These are phyloP conservation scores for Gleditsia sinensis DNA, from an alignment of 306 rosid species.

Conservation along the genomic window DNA sequence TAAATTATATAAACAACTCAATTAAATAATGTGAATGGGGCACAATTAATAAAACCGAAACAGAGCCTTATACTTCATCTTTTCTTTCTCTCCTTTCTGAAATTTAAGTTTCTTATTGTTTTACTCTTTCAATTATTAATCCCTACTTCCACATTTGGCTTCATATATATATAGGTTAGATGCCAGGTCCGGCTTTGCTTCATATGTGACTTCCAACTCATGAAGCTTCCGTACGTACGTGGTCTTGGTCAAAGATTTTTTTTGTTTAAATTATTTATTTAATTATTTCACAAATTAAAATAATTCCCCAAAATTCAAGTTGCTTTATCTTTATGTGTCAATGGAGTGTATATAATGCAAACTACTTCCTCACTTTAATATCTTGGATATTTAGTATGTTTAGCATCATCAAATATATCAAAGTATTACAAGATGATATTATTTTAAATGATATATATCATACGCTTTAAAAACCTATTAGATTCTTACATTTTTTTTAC, in stretches of 20 bases:
- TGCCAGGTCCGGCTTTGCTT: conserved; percentile 33
- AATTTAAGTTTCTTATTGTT: neutral
- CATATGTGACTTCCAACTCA: neutral
- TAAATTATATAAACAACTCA: neutral
- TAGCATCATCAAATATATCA: too few species aligned
- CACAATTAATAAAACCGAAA: too few species aligned
- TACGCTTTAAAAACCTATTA: too few species aligned
- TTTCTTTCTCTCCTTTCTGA: too few species aligned
- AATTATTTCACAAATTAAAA: neutral
- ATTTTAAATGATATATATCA: too few species aligned
- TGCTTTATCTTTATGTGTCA: neutral
- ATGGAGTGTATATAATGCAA: neutral
- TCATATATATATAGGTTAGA: neutral
- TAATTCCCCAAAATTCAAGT: neutral
- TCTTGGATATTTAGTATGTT: too few species aligned
- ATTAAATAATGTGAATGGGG: too few species aligned
- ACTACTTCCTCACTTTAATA: too few species aligned
- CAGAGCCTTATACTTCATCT: neutral
- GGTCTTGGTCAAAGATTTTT: neutral
- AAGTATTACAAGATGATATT: too few species aligned
- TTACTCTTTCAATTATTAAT: neutral
- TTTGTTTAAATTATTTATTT: too few species aligned
- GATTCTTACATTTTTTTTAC: too few species aligned
- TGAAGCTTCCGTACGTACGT: neutral
- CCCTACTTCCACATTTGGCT: neutral